Conservation (phyloP, 768 basidiomycete species). For the Psilocybe sp. region DNA sequence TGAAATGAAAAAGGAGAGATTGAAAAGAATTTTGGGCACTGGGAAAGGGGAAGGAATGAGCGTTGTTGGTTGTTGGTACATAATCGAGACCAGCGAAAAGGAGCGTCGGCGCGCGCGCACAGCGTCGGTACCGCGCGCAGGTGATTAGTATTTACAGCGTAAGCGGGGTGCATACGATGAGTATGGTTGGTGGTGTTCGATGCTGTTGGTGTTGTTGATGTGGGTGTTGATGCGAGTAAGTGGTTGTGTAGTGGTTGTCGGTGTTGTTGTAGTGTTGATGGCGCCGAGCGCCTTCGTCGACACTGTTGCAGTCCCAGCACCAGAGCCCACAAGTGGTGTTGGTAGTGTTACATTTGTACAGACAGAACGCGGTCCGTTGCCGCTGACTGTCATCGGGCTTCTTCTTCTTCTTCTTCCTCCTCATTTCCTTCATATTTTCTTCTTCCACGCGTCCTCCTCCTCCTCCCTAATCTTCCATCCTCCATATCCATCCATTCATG, state of each 20-base stretch:
- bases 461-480: background rate
- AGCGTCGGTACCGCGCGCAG: background rate
- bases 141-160: background rate
- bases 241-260: background rate
- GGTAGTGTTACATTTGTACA: slow-evolving; percentile 6
- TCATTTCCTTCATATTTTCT: background rate
- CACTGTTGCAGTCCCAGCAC: background rate
- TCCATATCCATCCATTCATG: too few relatives aligned
- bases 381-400: background rate
- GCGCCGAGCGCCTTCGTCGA: background rate
- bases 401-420: background rate
- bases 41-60: background rate
- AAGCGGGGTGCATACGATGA: too few relatives aligned
- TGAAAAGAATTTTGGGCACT: background rate
- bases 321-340: slow-evolving; percentile 5
- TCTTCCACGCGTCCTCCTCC: background rate
- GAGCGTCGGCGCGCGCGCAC: too few relatives aligned
- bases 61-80: too few relatives aligned
- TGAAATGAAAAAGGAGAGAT: background rate
- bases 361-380: slow-evolving; percentile 1
- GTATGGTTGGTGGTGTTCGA: too few relatives aligned
- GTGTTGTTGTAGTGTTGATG: too few relatives aligned
- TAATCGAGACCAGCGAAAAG: too few relatives aligned
- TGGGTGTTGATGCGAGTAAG: background rate
- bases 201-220: too few relatives aligned